Conservation (phyloP, 148 eudicot species). For the Cornus florida region DNA sequence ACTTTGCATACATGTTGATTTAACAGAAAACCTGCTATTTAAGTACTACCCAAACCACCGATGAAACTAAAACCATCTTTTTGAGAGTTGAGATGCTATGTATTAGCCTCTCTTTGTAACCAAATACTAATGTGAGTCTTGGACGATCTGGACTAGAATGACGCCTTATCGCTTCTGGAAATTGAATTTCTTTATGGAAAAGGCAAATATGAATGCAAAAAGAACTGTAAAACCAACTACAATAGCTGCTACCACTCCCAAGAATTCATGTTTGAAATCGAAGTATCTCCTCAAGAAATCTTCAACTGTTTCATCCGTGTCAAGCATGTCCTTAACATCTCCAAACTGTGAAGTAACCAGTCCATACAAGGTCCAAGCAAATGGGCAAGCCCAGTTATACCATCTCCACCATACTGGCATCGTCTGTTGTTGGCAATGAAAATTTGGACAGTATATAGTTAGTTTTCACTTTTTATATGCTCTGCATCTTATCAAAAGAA, state of each 20-base stretch:
- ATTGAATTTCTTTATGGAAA: constrained; percentile 5
- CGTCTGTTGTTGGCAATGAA: constrained; percentile 27
- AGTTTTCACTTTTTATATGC: not conserved
- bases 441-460: not conserved
- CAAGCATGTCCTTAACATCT: constrained; percentile 26
- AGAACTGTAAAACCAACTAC: constrained; percentile 39
- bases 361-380: constrained; percentile 47
- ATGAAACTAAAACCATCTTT: too few species aligned
- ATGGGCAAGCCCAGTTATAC: constrained; percentile 44
- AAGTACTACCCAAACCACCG: too few species aligned
- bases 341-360: constrained; percentile 66
- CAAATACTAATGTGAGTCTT: too few species aligned
- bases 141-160: too few species aligned
- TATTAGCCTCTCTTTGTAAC: too few species aligned
- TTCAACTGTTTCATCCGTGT: constrained; percentile 23
- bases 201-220: constrained; percentile 64
- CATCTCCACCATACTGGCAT: constrained; percentile 83
- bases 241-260: constrained; percentile 48
- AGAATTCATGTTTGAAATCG: constrained; percentile 56
- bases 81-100: too few species aligned
- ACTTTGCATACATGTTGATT: too few species aligned
- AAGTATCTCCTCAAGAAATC: constrained; percentile 40
- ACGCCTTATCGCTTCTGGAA: constrained; percentile 57
- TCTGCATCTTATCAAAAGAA: not conserved
- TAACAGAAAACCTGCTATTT: too few species aligned